phyloP scores from a whole-genome alignment of 2,329 filamentous ascomycete genomes.

The Apiospora phragmitis region DNA sequence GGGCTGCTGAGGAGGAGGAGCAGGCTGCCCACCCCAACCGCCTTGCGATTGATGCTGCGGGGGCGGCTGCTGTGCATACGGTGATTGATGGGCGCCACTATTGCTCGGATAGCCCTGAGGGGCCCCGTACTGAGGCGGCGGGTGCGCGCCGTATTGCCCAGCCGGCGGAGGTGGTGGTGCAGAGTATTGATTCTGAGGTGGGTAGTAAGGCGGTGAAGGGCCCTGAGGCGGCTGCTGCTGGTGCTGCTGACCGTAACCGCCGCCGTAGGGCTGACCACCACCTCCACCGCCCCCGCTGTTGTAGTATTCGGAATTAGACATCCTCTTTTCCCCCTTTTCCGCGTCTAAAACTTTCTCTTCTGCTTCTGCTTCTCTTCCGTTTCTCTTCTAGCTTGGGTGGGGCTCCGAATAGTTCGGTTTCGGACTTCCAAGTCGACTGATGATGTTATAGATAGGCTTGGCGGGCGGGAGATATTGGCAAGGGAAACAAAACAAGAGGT shows the following conservation, averaged over 20 bases:
- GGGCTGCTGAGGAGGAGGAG: neutral
- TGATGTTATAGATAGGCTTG: conserved; percentile 1
- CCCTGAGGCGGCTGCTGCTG: conserved; percentile 7
- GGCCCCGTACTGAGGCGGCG: conserved; percentile 8
- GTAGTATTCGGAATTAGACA: conserved; percentile 17
- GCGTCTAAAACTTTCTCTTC: neutral
- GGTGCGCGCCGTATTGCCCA: conserved; percentile 9
- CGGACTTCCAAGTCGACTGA: neutral
- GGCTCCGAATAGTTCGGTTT: neutral
- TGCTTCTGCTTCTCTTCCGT: neutral
- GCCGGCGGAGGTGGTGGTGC: conserved; percentile 12
- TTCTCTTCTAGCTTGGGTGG: neutral
- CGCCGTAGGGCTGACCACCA: conserved; percentile 13
- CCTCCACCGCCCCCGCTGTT: neutral
- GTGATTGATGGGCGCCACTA: conserved; percentile 12
- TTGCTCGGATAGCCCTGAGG: conserved; percentile 12
- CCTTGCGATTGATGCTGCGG: conserved; percentile 11
- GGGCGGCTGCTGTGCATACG: conserved; percentile 11
- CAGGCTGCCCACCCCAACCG: conserved; percentile 6
- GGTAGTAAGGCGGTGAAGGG: conserved; percentile 10
- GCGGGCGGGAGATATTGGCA: neutral
- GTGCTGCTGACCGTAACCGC: conserved; percentile 9
- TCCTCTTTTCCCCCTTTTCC: neutral
- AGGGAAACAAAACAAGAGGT: neutral
- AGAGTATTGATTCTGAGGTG: conserved; percentile 17